Evolutionary conservation across 805 yeast genomes (phyloP), one percentile per base, ranked within the genome.

Genomic region (Barnettozyma sp.): DNA sequence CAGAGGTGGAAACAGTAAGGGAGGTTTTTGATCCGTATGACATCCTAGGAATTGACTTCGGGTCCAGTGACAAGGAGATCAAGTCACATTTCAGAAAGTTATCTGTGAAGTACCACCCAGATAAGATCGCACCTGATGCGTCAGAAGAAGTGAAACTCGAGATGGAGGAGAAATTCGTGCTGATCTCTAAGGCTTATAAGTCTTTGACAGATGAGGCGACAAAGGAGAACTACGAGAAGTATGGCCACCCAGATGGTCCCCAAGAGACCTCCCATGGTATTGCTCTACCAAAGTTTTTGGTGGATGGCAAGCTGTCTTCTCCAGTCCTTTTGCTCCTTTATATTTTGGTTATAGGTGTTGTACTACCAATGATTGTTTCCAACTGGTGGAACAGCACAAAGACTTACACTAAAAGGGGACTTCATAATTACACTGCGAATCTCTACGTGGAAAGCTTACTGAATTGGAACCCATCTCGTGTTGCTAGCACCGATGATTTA

Each of bases 241-340:
- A 81, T 53, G 99, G 99, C 33, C 95, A 94, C 56, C 99, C 99
- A 5, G 99, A 92, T 63, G 98, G 98, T 28, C 95, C 94, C 27
- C 95, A 85, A 59, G 84, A 84, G 19, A 70, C 81, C 14, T 65
- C 81, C 15, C 96, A 86, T 56, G 98, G 98, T 43, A 87, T 92
- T 58, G 99, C 97, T 0, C 63, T 92, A 46, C 99, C 99, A 22
- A 78, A 82, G 55, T 86, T 84, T 61, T 68, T 92, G 42, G 83
- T 94, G 21, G 95, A 86, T 45, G 87, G 94, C 28, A 70, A 77
- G 39, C 30, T 33, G 18, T 78, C 78, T 16, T 78, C 94, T 5
- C 72, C 80, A 4, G 49, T 81, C 16, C 64, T 86, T 41, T 62
- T 82, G 19, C 70, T 80, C 12, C 46, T 70, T 5, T 92, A 92